Base-by-base conservation (phyloP, 164 flowering plant species). In the Akebia trifoliata region DNA sequence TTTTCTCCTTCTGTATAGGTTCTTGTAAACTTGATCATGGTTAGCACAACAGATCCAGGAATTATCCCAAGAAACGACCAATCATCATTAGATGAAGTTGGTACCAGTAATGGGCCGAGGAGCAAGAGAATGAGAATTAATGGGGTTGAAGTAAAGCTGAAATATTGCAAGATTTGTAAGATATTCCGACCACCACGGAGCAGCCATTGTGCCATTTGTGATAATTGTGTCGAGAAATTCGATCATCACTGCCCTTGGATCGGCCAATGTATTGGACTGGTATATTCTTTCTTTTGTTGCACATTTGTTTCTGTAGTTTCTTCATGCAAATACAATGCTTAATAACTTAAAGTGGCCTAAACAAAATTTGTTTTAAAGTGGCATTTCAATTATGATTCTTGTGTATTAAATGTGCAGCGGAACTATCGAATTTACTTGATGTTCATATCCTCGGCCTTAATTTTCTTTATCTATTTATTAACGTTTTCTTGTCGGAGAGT, bases 181-280 rank as follows among this genome's bases (percentile, higher is more conserved):
- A 69, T 80, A 24, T 72, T 62, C 45, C 70, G 84, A 42, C 82
- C 79, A 2, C 84, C 87, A 6, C 58, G 87, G 38, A 78, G 81
- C 50, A 70, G 74, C 53, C 84, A 82, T 48, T 82, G 87, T 40
- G 79, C 75, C 26, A 43, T 74, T 10, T 82, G 87, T 21, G 75
- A 79, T 60, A 82, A 82, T 50, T 82, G 87, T 38, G 78, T 82
- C 8, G 78, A 78, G 61, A 77, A 61, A 59, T 82, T 77, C 10
- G 87, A 79, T 60, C 84, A 82, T 60, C 87, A 82, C 50, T 77
- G 82, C 65, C 81, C 81, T 0, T 82, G 84, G 82, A 62, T 78
- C 2, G 75, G 81, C 30, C 79, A 79, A 38, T 79, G 84, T 54
- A 65, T 82, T 48, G 84, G 79, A 34, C 42, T 68, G 76, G 87